Base-by-base conservation (phyloP, 495 filamentous ascomycete species). In the Penicillium crystallinum region DNA sequence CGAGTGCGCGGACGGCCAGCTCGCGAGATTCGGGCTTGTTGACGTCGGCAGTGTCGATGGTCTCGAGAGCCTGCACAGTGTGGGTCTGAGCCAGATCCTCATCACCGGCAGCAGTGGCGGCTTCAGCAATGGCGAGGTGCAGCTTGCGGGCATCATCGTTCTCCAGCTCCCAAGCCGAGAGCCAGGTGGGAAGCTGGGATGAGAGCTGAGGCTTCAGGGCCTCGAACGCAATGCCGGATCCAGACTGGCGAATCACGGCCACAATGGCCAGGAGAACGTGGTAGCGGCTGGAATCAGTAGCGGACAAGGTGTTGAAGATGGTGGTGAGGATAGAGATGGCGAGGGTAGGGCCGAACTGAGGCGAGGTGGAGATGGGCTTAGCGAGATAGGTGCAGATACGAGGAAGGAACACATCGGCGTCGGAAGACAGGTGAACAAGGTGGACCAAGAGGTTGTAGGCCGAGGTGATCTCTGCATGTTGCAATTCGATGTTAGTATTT, bases 401-500 rank as follows among this genome's bases (percentile, higher is more conserved):
- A 41, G 90, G 84, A 23, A 99, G 87, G 75, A 91, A 91, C 65
- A 84, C 88, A 67, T 89, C 82, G 52, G 86, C 78, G 56, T 91
- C 85, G 56, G 86, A 81, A 34, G 89, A 86, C 71, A 95, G 90
- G 57, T 87, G 80, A 61, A 95, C 78, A 22, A 99, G 84, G 76
- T 97, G 90, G 55, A 97, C 79, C 57, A 99, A 85, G 55, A 97
- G 87, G 75, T 97, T 97, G 77, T 96, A 96, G 31, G 93, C 88
- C 30, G 91, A 82, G 46, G 86, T 89, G 67, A 97, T 92, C 71
- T 97, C 92, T 86, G 57, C 51, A 25, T 21, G 35, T 44, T 60
- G n/a, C 41, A 21, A 45, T 29, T 18, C 34, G 18, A 53, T 33
- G 42, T 65, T 38, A 63, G 49, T 53, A 7, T 48, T 45, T 36